Percentiles rank a stretch among this genome's conserved stretches.
phyloP scores from a whole-genome alignment of 2,329 filamentous ascomycete genomes.

The Cadophora sp. region DNA sequence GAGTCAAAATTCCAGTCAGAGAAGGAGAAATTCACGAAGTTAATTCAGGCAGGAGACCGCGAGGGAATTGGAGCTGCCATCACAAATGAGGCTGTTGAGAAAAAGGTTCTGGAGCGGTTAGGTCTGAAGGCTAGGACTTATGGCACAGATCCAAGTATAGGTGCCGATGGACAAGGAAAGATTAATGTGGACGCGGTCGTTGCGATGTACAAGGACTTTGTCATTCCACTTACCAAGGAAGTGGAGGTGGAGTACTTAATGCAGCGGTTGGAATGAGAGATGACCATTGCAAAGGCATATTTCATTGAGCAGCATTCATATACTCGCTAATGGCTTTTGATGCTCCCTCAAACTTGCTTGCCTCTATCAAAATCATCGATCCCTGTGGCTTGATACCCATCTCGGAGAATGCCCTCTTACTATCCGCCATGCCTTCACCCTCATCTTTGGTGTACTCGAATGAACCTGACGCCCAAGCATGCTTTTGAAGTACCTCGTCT shows the following conservation, averaged over 20 bases:
- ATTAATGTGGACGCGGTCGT: constrained; percentile 93
- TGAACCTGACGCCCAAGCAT: constrained; percentile 72
- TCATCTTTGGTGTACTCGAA: constrained; percentile 81
- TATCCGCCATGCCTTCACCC: constrained; percentile 83
- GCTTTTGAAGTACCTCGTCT: constrained; percentile 84
- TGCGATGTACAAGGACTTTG: constrained; percentile 87
- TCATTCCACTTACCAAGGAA: constrained; percentile 97
- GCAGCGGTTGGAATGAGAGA: constrained; percentile 68
- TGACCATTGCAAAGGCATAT: constrained; percentile 27
- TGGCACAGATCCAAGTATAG: constrained; percentile 82
- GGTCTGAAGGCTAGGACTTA: constrained; percentile 92
- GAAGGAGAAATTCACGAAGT: constrained; percentile 75
- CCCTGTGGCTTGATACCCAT: constrained; percentile 85
- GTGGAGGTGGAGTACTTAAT: constrained; percentile 99
- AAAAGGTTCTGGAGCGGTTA: constrained; percentile 87
- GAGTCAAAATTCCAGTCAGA: constrained; percentile 93
- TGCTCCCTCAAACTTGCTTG: constrained; percentile 74
- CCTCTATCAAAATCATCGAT: constrained; percentile 87
- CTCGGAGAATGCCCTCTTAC: constrained; percentile 94
- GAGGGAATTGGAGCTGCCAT: constrained; percentile 88
- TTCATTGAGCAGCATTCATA: constrained; percentile 60
- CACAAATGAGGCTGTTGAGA: constrained; percentile 87
- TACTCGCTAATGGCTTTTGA: constrained; percentile 80
- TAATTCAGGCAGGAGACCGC: constrained; percentile 84
- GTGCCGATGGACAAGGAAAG: constrained; percentile 69